A percentile compares a stretch with the other conserved stretches of the same genome.
These are phyloP conservation scores for Mycena vitilis DNA, from an alignment of 768 basidiomycete species.

Conservation along the genomic window DNA sequence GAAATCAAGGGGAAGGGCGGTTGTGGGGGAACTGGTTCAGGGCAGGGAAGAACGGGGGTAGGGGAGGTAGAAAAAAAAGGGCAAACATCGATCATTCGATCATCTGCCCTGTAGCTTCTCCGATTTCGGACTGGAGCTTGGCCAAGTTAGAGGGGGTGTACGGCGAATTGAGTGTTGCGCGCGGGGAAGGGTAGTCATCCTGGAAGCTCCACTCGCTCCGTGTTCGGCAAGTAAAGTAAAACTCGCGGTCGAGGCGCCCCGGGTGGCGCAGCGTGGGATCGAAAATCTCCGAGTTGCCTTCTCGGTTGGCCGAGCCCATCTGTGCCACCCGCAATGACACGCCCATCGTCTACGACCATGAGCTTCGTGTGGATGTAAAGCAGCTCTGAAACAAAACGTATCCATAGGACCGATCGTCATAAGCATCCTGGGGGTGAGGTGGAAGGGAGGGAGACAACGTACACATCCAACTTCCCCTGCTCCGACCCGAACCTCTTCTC, in stretches of 20 bases:
- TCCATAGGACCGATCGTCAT: constrained; percentile 46
- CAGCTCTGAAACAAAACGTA: constrained; percentile 86
- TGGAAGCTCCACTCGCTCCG: too few relatives aligned
- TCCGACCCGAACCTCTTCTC: constrained; percentile 89
- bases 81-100: constrained; percentile 73
- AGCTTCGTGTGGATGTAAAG: constrained; percentile 89
- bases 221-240: too few relatives aligned
- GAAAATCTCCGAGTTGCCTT: too few relatives aligned
- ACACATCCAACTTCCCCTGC: constrained; percentile 86
- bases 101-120: constrained; percentile 70
- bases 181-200: constrained; percentile 87
- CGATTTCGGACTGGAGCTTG: constrained; percentile 78
- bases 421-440: constrained; percentile 26
- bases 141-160: constrained; percentile 74
- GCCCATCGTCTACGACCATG: constrained; percentile 94
- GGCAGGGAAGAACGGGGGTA: constrained; percentile 13
- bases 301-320: too few relatives aligned
- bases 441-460: constrained; percentile 47
- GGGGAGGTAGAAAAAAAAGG: neutral
- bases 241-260: too few relatives aligned
- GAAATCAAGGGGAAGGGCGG: constrained; percentile 15
- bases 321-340: too few relatives aligned
- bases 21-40: constrained; percentile 20
- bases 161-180: constrained; percentile 75
- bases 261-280: too few relatives aligned